Evolutionary conservation across 1,284 basidiomycete genomes (phyloP), one percentile per base, ranked within the genome.

Genomic region (Boletus calvinii): DNA sequence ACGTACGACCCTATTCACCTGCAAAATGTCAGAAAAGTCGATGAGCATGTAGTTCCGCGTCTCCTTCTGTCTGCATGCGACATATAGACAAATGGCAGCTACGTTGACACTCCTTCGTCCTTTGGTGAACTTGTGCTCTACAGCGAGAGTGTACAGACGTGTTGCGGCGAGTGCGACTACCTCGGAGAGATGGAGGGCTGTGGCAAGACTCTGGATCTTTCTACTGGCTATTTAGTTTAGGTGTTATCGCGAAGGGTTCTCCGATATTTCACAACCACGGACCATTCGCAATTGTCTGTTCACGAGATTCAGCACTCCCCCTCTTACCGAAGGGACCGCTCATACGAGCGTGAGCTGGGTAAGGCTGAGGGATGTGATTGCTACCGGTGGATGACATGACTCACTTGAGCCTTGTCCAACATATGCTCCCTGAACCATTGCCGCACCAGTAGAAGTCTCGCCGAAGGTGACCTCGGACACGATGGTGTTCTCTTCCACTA

Each of bases 1-100:
- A 39, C n/a, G 11, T 6, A 26, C 15, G 26, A 26, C n/a, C 11
- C 0, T 18, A 64, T 77, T 60, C 59, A 91, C 93, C 74, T 92
- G 91, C 22, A 98, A 78, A 26, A 94, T 76, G 66, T 97, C 94
- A 13, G 90, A 92, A 67, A 99, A 98, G 73, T 99, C 97, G 59
- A 99, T 99, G 34, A 99, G 84, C 97, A 99, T 99, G 68, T 96
- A 93, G 54, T 86, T 89, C 36, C 88, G 77, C 0, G 89, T 92
- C 71, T 96, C 92, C 63, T 91, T 92, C 71, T 94, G 87, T 52
- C 97, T 75, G 66, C 94, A 97, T 7, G 94, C 93, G 46, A 98
- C 85, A 67, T 99, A 99, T 46, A 98, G 79, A 69, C 97, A 99
- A 43, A 94, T 90, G 0, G 95, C 96, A 26, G 96, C 87, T 52